Evolutionary conservation across 257 asterid species (phyloP).

Genomic region (Coffea eugenioides): DNA sequence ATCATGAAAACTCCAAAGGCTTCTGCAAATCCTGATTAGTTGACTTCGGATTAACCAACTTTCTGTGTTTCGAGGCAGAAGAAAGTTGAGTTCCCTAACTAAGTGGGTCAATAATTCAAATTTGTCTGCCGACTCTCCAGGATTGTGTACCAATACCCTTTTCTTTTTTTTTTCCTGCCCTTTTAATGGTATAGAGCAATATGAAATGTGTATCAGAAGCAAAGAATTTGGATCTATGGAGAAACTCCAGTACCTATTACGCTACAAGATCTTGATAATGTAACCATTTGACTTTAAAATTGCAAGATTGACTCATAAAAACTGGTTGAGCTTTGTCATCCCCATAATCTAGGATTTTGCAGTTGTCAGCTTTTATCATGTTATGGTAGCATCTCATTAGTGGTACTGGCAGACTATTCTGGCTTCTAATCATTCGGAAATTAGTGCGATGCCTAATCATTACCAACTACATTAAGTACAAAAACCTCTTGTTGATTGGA

Average conservation of each 20-base stretch:
- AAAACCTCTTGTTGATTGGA: constrained; percentile 21
- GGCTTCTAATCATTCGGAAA: constrained; percentile 33
- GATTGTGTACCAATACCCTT: too few species aligned
- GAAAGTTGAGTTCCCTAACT: not conserved
- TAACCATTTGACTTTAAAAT: constrained; percentile 22
- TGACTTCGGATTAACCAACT: not conserved
- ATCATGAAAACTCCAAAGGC: constrained; percentile 1
- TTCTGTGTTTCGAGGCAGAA: not conserved
- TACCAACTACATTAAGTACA: constrained; percentile 31
- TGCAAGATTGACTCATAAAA: constrained; percentile 1
- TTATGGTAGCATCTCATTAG: not conserved
- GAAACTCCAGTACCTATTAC: not conserved
- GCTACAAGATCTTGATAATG: constrained; percentile 19
- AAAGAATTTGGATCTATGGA: not conserved
- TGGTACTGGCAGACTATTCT: constrained; percentile 16
- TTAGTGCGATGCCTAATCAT: constrained; percentile 47
- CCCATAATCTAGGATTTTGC: not conserved
- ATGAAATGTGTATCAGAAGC: not conserved
- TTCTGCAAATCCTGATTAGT: constrained; percentile 1
- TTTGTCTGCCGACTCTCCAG: not conserved
- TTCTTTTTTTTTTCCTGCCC: not conserved
- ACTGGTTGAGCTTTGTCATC: not conserved
- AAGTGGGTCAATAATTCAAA: not conserved
- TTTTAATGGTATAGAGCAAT: not conserved
- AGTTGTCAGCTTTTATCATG: not conserved